Evolutionary conservation across 1,139 yeast genomes (phyloP), one percentile per base, ranked within the genome.

Genomic region (Saccharomyces hybrid): DNA sequence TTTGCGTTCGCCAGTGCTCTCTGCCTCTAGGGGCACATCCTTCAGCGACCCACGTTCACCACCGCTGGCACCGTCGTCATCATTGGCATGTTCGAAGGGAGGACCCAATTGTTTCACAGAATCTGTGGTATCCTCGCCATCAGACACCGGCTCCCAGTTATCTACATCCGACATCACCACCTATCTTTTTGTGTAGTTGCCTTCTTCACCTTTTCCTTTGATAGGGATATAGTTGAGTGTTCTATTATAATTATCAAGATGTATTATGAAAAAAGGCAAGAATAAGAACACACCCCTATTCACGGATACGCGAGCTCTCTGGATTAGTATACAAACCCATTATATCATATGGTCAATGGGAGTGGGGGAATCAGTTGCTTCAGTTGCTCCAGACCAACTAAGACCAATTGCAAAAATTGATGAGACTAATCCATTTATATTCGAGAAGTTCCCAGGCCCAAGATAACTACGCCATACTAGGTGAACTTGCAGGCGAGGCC

Each of bases 141-240:
- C 53, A 14, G 57, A 51, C 6, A 61, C 60, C 7, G 64, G 62
- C 48, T 56, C 63, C 64, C 63, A 61, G 31, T 59, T 54, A 48
- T 57, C 61, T 28, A 60, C 20, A 44, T 28, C 50, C 54, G 13
- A 23, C 27, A 48, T 28, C 7, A 20, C 16, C 23, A 47, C 34
- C 11, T 8, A 31, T 48, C 41, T 26, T 20, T 48, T 2, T 16
- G 8, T 34, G 27, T 34, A 48, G 23, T 38, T 16, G 25, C n/a
- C 14, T 38, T 38, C 44, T 38, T 38, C 25, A 38, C 44, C n/a
- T 5, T 38, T 38, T 5, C 11, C 25, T 16, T 5, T 11, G 8
- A 38, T 38, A 38, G 44, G 25, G 44, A 13, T 2, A 38, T 38
- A 16, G 7, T 38, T 38, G 6, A 38, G 44, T 38, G 25, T 38